A percentile compares a stretch with the other conserved stretches of the same genome.
Evolutionary conservation across 495 filamentous ascomycete genomes (phyloP).

Genomic region (Penicillium mononematosum): DNA sequence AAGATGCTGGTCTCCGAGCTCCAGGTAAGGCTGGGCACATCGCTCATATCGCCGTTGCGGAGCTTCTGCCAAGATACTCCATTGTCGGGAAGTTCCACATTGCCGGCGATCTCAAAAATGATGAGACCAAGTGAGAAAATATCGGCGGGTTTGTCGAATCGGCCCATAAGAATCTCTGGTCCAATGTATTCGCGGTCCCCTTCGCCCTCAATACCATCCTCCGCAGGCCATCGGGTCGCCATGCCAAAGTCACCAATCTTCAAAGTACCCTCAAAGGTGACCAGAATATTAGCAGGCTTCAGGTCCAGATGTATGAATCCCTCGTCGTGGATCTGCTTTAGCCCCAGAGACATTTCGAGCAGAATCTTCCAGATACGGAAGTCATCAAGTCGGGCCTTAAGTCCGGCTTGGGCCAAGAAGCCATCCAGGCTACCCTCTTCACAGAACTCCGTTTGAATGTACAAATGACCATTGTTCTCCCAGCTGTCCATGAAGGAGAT

Average conservation of each 20-base stretch:
- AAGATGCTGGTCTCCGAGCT: constrained; percentile 67
- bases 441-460: constrained; percentile 96
- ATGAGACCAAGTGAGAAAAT: constrained; percentile 92
- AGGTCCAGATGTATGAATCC: constrained; percentile 92
- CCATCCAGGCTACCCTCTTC: constrained; percentile 85
- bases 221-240: constrained; percentile 75
- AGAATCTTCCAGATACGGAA: constrained; percentile 98
- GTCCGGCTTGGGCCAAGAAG: constrained; percentile 75
- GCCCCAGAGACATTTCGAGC: constrained; percentile 74
- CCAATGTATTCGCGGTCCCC: constrained; percentile 96
- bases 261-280: constrained; percentile 84
- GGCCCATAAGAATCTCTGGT: constrained; percentile 80
- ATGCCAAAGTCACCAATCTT: constrained; percentile 98
- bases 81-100: constrained; percentile 88
- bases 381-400: constrained; percentile 85
- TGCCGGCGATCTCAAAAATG: constrained; percentile 89
- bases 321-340: constrained; percentile 82
- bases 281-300: constrained; percentile 91
- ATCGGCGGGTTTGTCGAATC: constrained; percentile 86
- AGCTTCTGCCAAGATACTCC: constrained; percentile 85
- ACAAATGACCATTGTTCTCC: constrained; percentile 79
- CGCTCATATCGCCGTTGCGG: constrained; percentile 80
- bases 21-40: constrained; percentile 78
- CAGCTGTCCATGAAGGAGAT: constrained; percentile 78
- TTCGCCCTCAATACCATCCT: constrained; percentile 77